Base-by-base conservation (phyloP, 2,329 filamentous ascomycete species). In the Phyllosticta citrichinensis region DNA sequence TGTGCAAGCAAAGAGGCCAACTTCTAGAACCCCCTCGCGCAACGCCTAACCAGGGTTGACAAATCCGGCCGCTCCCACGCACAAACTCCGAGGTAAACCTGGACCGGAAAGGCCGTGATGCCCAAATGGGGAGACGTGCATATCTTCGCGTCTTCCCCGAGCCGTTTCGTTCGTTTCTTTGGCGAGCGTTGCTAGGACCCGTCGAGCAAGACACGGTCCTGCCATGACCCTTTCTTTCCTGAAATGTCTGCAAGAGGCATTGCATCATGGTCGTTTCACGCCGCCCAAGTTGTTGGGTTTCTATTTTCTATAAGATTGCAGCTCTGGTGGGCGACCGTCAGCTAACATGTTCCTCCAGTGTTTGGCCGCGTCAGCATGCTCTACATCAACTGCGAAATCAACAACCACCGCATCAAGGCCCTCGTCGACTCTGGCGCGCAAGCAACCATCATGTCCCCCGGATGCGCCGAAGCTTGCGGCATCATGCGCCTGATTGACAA, bases 341-440 rank as follows among this genome's bases (percentile, higher is more conserved):
- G 53, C 58, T 60, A 33, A 60, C 40, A 56, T 52, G 6, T n/a
- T 3, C 40, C 53, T 62, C 33, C 67, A 96, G 92, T 94, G 27
- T 99, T 99, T 71, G 94, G 91, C 59, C 85, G 89, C 67, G 94
- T 99, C 51, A 91, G 93, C 67, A 94, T 99, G 87, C 84, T 99
- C 55, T 99, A 99, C 75, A 88, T 97, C 67, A 87, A 95, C 70
- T 92, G 96, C 63, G 89, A 95, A 73, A 94, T 99, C 68, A 99
- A 99, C 74, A 88, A 89, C 12, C 83, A 90, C 67, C 89, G 89
- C 62, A 87, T 99, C 68, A 97, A 97, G 78, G 94, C 93, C 2
- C 88, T 99, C 66, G 94, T 99, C 63, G 94, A 99, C 74, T 97
- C 94, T 1, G 94, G 94, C 63, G 94, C 94, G 24, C 94, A 99